phyloP scores from a whole-genome alignment of 2,329 filamentous ascomycete genomes.

The Fusarium armeniacum region DNA sequence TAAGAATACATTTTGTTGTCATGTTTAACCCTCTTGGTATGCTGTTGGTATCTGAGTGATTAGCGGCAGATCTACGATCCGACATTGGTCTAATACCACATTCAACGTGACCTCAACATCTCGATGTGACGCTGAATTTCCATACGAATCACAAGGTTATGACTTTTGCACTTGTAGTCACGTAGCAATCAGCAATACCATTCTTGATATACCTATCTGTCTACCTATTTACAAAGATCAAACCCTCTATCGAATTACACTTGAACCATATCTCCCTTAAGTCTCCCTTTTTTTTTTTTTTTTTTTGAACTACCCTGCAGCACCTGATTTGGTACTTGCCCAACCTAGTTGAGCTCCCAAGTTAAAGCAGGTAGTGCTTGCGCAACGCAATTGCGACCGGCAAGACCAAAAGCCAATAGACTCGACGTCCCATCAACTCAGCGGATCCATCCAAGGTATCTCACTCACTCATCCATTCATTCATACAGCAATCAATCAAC shows the following conservation, averaged over 20 bases:
- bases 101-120: constrained; percentile 28
- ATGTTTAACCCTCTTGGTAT: neutral
- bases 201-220: neutral
- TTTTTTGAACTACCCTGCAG: constrained; percentile 20
- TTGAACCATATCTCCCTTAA: constrained; percentile 7
- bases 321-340: neutral
- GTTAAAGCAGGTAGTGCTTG: constrained; percentile 35
- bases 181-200: constrained; percentile 1
- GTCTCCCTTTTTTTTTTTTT: neutral
- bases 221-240: constrained; percentile 5
- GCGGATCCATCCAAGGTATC: constrained; percentile 16
- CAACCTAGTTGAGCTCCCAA: constrained; percentile 16
- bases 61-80: constrained; percentile 40
- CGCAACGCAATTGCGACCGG: constrained; percentile 25
- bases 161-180: constrained; percentile 20
- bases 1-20: neutral
- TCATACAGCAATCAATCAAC: constrained; percentile 6
- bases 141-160: constrained; percentile 35
- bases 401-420: constrained; percentile 15
- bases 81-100: constrained; percentile 9
- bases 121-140: constrained; percentile 35
- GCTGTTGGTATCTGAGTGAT: constrained; percentile 23
- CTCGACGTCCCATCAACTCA: constrained; percentile 9
- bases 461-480: constrained; percentile 14
- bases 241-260: constrained; percentile 11